A percentile compares a stretch with the other conserved stretches of the same genome.
phyloP scores from a whole-genome alignment of 768 basidiomycete genomes.

The Lanmaoa rubissima region DNA sequence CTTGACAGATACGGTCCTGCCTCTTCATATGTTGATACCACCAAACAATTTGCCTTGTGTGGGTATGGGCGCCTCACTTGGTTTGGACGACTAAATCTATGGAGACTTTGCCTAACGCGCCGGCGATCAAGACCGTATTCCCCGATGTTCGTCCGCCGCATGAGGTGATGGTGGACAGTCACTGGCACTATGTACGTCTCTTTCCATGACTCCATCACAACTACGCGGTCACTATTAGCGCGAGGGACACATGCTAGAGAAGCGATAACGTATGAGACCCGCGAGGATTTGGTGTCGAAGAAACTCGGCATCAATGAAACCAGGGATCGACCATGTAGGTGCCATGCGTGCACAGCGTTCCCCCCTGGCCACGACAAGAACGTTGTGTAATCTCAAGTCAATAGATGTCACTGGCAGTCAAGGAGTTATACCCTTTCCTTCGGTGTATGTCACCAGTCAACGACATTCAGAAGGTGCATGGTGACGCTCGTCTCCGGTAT shows the following conservation, averaged over 20 bases:
- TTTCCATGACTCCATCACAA: neutral
- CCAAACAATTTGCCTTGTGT: neutral
- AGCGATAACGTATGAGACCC: slow-evolving; percentile 17
- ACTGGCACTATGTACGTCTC: neutral
- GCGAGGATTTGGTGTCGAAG: neutral
- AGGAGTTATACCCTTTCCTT: neutral
- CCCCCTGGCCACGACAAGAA: neutral
- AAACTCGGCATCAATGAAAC: slow-evolving; percentile 7
- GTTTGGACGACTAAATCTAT: neutral
- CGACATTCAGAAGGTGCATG: slow-evolving; percentile 5
- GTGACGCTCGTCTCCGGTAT: slow-evolving; percentile 13
- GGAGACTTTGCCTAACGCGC: neutral
- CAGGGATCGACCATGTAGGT: slow-evolving; percentile 9
- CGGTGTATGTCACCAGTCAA: neutral
- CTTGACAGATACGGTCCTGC: too few relatives aligned
- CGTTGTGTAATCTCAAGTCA: slow-evolving; percentile 7
- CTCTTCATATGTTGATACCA: neutral
- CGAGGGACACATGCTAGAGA: slow-evolving; percentile 9
- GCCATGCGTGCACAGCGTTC: too few relatives aligned
- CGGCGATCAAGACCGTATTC: neutral
- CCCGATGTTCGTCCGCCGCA: neutral
- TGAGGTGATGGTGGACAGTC: neutral
- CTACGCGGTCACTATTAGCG: neutral
- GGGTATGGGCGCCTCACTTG: neutral
- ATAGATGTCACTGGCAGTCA: too few relatives aligned